A percentile compares a stretch with the other conserved stretches of the same genome.
Conservation (phyloP, 202 grass and related monocot species). For the Schoenoplectus tabernaemontani region DNA sequence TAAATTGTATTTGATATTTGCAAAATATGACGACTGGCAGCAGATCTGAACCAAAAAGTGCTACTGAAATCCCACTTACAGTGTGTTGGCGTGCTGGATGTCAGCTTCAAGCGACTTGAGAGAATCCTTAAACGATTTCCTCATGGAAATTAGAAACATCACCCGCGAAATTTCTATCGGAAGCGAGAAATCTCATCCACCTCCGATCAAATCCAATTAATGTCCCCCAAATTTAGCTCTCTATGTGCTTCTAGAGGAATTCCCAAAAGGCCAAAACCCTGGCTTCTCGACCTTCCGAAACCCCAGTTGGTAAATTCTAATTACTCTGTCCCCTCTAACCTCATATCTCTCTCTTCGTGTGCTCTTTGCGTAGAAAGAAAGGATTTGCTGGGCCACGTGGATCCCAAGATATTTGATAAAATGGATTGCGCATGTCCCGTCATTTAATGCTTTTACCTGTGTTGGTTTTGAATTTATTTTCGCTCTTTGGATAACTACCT, state of each 20-base stretch:
- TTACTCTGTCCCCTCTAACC: neutral
- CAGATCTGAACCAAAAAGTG: neutral
- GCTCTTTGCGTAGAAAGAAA: constrained; percentile 1
- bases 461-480: too few relatives aligned
- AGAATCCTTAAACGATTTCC: constrained; percentile 88
- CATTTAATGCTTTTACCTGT: neutral
- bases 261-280: constrained; percentile 26
- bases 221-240: neutral
- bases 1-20: neutral
- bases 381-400: constrained; percentile 13
- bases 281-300: constrained; percentile 23
- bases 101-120: constrained; percentile 85
- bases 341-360: neutral
- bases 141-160: constrained; percentile 67
- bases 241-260: neutral
- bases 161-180: neutral
- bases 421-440: neutral
- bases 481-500: neutral
- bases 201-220: neutral
- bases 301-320: constrained; percentile 21
- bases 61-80: constrained; percentile 32
- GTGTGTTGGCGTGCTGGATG: constrained; percentile 88
- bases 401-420: neutral
- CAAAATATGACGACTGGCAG: neutral
- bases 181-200: neutral